These are phyloP conservation scores for Aquilaria yunnanensis DNA, from an alignment of 345 rosid genomes.

Conservation along the genomic window DNA sequence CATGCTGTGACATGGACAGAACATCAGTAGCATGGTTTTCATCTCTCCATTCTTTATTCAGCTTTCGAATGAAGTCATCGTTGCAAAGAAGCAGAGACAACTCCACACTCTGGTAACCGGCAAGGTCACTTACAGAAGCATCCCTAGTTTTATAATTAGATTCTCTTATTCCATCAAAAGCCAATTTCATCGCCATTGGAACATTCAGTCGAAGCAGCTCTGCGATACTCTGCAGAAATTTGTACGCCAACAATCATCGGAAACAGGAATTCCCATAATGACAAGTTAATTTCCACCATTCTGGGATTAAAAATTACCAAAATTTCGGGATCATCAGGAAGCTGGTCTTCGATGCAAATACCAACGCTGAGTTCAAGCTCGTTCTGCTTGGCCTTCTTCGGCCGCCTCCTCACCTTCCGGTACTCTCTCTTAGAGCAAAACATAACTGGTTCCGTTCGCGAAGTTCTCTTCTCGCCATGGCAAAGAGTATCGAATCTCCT, in stretches of 20 bases:
- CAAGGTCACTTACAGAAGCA: conserved; percentile 50
- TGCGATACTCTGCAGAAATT: conserved; percentile 59
- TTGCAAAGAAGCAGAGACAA: conserved; percentile 84
- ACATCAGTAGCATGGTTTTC: conserved; percentile 97
- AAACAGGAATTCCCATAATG: neutral
- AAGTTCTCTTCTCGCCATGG: conserved; percentile 20
- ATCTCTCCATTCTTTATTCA: conserved; percentile 90
- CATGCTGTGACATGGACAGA: conserved; percentile 88
- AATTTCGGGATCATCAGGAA: conserved; percentile 86
- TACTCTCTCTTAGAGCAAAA: conserved; percentile 56
- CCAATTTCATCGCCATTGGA: conserved; percentile 76
- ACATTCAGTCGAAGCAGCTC: conserved; percentile 82
- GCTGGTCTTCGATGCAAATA: conserved; percentile 76
- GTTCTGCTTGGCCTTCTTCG: conserved; percentile 47
- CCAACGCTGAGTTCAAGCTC: conserved; percentile 71
- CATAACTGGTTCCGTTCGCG: conserved; percentile 16
- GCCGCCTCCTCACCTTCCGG: conserved; percentile 49
- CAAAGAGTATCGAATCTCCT: conserved; percentile 34
- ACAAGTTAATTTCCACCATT: neutral
- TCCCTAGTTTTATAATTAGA: conserved; percentile 72
- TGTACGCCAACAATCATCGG: neutral
- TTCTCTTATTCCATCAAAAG: conserved; percentile 59
- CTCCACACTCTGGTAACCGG: conserved; percentile 64
- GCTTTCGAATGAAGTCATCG: conserved; percentile 73
- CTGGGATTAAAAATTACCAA: conserved; percentile 29